Conservation (phyloP, 352 stramenopile genomes). For the Phytophthora fragariaefolia region DNA sequence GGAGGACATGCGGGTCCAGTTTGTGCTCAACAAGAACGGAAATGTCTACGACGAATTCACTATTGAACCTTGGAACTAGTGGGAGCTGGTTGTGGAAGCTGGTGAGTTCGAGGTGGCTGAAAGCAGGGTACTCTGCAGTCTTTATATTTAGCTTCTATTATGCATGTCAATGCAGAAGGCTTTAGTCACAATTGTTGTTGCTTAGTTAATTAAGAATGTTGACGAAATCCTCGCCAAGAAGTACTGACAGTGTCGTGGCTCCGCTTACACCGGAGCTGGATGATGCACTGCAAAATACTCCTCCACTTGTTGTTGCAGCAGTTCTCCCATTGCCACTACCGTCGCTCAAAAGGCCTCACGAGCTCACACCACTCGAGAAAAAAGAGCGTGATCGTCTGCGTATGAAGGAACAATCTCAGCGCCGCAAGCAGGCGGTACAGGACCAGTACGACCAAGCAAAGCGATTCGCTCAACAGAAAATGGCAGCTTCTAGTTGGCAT, state of each 20-base stretch:
- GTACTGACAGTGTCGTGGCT: conserved; percentile 25
- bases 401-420: conserved; percentile 59
- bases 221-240: conserved; percentile 14
- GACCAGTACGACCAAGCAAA: conserved; percentile 40
- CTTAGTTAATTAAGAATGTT: conserved; percentile 1
- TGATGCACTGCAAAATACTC: conserved; percentile 11
- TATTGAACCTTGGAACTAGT: conserved; percentile 38
- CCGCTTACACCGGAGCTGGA: conserved; percentile 5
- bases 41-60: conserved; percentile 68
- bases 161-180: conserved; percentile 22
- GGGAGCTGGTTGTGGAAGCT: neutral
- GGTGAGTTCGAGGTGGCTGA: neutral
- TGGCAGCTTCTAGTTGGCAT: conserved; percentile 48
- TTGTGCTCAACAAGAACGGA: conserved; percentile 75
- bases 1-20: conserved; percentile 59
- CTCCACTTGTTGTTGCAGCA: conserved; percentile 15
- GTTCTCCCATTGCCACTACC: conserved; percentile 14
- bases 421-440: conserved; percentile 44
- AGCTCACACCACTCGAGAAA: conserved; percentile 56
- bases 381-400: conserved; percentile 56
- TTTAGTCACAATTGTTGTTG: neutral
- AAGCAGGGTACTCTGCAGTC: conserved; percentile 5
- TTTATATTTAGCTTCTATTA: conserved; percentile 39
- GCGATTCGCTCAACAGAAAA: conserved; percentile 34
- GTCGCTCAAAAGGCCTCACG: conserved; percentile 27